These are phyloP conservation scores for Phytophthora agathidicida DNA, from an alignment of 352 stramenopile species.

Conservation along the genomic window DNA sequence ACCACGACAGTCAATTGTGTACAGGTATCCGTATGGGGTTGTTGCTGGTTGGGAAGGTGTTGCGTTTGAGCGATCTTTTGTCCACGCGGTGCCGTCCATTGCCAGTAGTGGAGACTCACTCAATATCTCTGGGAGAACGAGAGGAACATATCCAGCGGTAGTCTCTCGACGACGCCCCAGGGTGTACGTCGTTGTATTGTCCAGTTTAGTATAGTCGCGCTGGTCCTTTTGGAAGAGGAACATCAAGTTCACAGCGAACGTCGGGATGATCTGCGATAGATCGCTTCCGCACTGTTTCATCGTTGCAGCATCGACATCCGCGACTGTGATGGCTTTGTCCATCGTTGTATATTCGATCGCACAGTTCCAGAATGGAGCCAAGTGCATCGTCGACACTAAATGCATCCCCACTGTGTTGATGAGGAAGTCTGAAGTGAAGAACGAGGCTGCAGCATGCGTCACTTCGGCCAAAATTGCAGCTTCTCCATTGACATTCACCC, in stretches of 20 bases:
- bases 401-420: constrained; percentile 45
- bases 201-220: constrained; percentile 46
- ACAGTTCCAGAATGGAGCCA: constrained; percentile 54
- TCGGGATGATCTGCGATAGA: constrained; percentile 26
- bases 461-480: constrained; percentile 47
- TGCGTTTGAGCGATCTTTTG: constrained; percentile 17
- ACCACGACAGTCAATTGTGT: constrained; percentile 36
- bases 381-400: constrained; percentile 33
- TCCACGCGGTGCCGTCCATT: constrained; percentile 43
- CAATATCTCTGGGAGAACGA: constrained; percentile 38
- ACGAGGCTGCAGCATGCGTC: constrained; percentile 31
- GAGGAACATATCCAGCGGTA: constrained; percentile 20
- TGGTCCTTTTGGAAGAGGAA: constrained; percentile 46
- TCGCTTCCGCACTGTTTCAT: constrained; percentile 34
- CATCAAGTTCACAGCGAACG: constrained; percentile 46
- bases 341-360: constrained; percentile 47
- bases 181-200: constrained; percentile 46
- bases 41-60: background rate
- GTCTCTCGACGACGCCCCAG: constrained; percentile 31
- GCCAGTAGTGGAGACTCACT: constrained; percentile 26
- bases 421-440: constrained; percentile 41
- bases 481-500: constrained; percentile 44
- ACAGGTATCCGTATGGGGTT: constrained; percentile 47
- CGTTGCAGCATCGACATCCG: constrained; percentile 22
- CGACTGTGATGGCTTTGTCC: constrained; percentile 34